Conservation (phyloP, 1,139 yeast genomes). For the Blastobotrys buckinghamii region DNA sequence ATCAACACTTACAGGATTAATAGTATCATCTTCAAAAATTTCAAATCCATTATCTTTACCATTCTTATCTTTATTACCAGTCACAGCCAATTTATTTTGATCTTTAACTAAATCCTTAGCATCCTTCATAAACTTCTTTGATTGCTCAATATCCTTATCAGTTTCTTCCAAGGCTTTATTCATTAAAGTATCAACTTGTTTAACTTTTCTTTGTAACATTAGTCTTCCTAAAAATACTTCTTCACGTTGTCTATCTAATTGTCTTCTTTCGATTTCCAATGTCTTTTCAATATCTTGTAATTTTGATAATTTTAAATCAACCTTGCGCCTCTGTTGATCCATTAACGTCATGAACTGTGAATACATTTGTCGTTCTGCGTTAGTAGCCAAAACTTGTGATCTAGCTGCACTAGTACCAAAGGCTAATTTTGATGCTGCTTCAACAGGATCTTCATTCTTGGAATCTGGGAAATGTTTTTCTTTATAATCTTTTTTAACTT, state of each 20-base stretch:
- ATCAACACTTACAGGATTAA: conserved; percentile 68
- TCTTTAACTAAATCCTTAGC: conserved; percentile 23
- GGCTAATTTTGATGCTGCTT: conserved; percentile 19
- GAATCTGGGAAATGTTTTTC: conserved; percentile 9
- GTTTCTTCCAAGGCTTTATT: conserved; percentile 42
- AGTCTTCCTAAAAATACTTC: conserved; percentile 75
- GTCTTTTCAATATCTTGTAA: conserved; percentile 69
- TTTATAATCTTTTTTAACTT: conserved; percentile 30
- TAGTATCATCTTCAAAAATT: conserved; percentile 1
- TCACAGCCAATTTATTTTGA: conserved; percentile 17
- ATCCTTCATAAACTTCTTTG: conserved; percentile 19
- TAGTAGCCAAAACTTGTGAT: conserved; percentile 73
- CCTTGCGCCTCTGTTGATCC: conserved; percentile 64
- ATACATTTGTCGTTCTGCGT: conserved; percentile 66
- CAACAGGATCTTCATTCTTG: conserved; percentile 14
- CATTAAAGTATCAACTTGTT: conserved; percentile 47
- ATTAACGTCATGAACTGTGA: conserved; percentile 53
- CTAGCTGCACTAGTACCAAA: conserved; percentile 61
- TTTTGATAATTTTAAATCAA: conserved; percentile 69
- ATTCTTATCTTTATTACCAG: conserved; percentile 12
- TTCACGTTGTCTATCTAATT: conserved; percentile 70
- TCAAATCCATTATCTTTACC: conserved; percentile 11
- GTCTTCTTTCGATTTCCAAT: conserved; percentile 71
- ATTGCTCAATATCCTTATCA: conserved; percentile 12
- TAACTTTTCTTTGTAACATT: conserved; percentile 59